phyloP scores from a whole-genome alignment of 2,329 filamentous ascomycete species.

The Talaromyces sp. region DNA sequence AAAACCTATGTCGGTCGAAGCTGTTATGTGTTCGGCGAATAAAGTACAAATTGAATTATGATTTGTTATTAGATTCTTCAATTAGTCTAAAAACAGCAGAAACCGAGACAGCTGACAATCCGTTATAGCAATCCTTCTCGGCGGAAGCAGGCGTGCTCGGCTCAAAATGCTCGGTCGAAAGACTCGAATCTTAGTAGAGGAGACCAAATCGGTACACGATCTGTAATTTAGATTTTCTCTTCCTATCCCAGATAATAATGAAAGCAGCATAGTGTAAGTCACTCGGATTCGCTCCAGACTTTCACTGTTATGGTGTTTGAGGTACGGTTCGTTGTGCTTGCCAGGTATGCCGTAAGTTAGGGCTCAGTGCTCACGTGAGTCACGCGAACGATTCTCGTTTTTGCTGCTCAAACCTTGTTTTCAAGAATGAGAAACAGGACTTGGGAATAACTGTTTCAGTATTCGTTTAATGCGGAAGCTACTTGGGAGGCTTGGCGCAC shows the following conservation, averaged over 20 bases:
- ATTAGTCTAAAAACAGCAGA: not conserved
- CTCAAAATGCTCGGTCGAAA: not conserved
- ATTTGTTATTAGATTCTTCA: not conserved
- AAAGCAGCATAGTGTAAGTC: too few relatives aligned
- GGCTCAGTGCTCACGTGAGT: not conserved
- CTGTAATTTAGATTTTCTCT: too few relatives aligned
- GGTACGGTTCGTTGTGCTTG: not conserved
- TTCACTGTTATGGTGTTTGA: not conserved
- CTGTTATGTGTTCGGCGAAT: not conserved
- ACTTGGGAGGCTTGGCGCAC: too few relatives aligned
- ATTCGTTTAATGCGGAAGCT: too few relatives aligned
- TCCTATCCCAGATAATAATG: too few relatives aligned
- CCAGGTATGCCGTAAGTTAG: not conserved
- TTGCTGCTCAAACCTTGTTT: too few relatives aligned
- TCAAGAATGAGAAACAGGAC: too few relatives aligned
- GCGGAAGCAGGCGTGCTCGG: not conserved
- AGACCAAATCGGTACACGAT: too few relatives aligned
- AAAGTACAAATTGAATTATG: not conserved
- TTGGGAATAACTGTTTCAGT: too few relatives aligned
- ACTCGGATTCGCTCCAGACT: too few relatives aligned
- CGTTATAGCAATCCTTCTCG: not conserved
- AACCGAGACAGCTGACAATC: not conserved
- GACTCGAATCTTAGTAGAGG: not conserved
- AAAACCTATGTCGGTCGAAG: constrained; percentile 1
- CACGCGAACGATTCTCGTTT: too few relatives aligned